These are phyloP conservation scores for Musa balbisiana DNA, from an alignment of 202 grass and related monocot species.

Conservation along the genomic window DNA sequence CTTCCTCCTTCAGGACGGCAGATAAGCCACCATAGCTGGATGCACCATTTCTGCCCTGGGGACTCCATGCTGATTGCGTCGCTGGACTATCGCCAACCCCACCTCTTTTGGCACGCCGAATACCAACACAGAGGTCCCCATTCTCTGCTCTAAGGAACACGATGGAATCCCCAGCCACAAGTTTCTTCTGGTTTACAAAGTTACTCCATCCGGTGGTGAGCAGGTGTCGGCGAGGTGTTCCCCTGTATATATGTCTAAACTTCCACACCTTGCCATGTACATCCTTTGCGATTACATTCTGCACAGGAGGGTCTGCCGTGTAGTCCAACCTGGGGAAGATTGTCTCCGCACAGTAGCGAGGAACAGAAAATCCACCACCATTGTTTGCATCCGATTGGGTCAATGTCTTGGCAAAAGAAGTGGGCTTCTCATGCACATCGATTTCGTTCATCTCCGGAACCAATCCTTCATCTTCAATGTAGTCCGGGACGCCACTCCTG, in stretches of 20 bases:
- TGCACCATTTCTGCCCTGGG: too few relatives aligned
- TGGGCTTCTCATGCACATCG: slow-evolving; percentile 47
- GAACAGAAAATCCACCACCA: slow-evolving; percentile 88
- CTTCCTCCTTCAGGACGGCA: slow-evolving; percentile 41
- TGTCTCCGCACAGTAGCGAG: slow-evolving; percentile 93
- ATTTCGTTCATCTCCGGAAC: background rate
- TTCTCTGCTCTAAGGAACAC: slow-evolving; percentile 87
- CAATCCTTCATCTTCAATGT: slow-evolving; percentile 29
- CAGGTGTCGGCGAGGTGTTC: slow-evolving; percentile 74
- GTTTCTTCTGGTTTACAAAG: slow-evolving; percentile 96
- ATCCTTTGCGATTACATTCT: slow-evolving; percentile 89
- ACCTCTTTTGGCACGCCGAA: slow-evolving; percentile 74
- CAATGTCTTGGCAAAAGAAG: slow-evolving; percentile 89
- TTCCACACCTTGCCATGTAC: slow-evolving; percentile 89
- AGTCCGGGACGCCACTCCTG: slow-evolving; percentile 28
- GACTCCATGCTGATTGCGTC: slow-evolving; percentile 11
- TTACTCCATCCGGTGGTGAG: slow-evolving; percentile 91
- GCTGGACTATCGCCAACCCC: slow-evolving; percentile 24
- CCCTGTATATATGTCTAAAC: slow-evolving; percentile 88
- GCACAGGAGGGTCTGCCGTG: slow-evolving; percentile 79
- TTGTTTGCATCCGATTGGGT: slow-evolving; percentile 98
- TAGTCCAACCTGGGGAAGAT: slow-evolving; percentile 92
- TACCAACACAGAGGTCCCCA: slow-evolving; percentile 83
- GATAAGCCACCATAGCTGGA: slow-evolving; percentile 30
- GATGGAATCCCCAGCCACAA: slow-evolving; percentile 90